Base-by-base conservation (phyloP, 2,329 filamentous ascomycete genomes). In the Scolecobasidium constrictum region DNA sequence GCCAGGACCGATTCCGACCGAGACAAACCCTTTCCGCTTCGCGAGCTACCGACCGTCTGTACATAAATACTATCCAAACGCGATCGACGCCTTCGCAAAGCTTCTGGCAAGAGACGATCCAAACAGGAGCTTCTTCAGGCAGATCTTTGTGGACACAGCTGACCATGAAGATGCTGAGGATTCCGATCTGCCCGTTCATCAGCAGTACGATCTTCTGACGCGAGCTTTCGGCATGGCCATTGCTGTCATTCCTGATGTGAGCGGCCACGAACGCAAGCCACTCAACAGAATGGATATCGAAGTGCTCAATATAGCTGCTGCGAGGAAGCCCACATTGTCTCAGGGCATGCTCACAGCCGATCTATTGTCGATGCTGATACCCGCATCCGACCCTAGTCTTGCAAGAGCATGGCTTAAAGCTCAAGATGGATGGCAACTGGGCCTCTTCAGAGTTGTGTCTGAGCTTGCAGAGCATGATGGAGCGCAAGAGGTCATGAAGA, bases 91-190 rank as follows among this genome's bases (percentile, higher is more conserved):
- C 38, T 67, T 96, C 19, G 90, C 92, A 2, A 96, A 96, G 61
- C 69, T 98, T 3, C 71, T 98, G 19, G 90, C 92, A 3, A 76
- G 88, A 40, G 92, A 96, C 57, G 90, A 96, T 52, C 90, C 92
- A 0, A 98, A 98, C 54, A 72, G 92, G 47, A 79, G 78, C 3
- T 81, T 84, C 52, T 96, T 88, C 67, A 84, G 83, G 58, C 71
- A 77, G 33, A 82, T 96, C 7, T 93, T 96, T 53, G 72, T 80
- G 5, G 87, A 94, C 53, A 9, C 7, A 11, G 20, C 11, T 28
- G 11, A 13, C 17, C 34, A 13, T 13, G 34, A 13, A 11, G 11
- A 13, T 18, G 12, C 9, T 9, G 34, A 19, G 9, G 16, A 12
- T 31, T 12, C 15, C 20, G 16, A 12, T 18, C 9, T 26, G 12